Conservation (phyloP, 331 rosid species). For the Saraca asoca region DNA sequence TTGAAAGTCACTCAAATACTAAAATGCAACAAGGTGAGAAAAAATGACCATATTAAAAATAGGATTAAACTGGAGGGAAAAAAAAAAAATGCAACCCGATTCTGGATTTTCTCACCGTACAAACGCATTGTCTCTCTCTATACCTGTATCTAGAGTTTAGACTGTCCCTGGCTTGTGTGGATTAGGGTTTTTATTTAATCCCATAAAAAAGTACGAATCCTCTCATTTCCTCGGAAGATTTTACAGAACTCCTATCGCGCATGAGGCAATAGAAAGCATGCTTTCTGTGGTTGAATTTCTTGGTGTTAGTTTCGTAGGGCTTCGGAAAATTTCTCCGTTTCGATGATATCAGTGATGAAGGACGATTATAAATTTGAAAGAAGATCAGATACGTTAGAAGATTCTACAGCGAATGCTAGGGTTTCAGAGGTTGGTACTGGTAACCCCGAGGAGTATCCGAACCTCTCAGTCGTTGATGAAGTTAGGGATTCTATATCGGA, state of each 20-base stretch:
- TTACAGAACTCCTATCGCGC: neutral
- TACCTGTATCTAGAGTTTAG: constrained; percentile 6
- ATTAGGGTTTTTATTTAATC: constrained; percentile 40
- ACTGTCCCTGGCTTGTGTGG: neutral
- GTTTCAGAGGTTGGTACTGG: constrained; percentile 32
- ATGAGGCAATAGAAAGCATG: constrained; percentile 28
- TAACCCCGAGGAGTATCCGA: constrained; percentile 28
- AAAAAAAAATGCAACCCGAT: neutral
- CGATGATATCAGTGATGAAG: constrained; percentile 55
- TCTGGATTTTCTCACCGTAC: constrained; percentile 32
- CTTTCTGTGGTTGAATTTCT: constrained; percentile 25
- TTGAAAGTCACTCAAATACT: no score
- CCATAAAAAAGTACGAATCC: neutral
- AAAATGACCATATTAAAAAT: no score
- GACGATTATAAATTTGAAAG: constrained; percentile 45
- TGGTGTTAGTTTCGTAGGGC: constrained; percentile 37
- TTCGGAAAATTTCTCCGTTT: constrained; percentile 30
- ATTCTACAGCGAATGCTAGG: constrained; percentile 30
- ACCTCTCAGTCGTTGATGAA: constrained; percentile 23
- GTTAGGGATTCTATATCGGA: constrained; percentile 48
- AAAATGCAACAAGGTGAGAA: no score
- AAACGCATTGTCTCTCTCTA: neutral
- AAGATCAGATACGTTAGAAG: constrained; percentile 38
- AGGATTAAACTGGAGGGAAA: no score
- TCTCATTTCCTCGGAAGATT: neutral